Base-by-base conservation (phyloP, 768 basidiomycete genomes). In the Rhizopogon rudus region DNA sequence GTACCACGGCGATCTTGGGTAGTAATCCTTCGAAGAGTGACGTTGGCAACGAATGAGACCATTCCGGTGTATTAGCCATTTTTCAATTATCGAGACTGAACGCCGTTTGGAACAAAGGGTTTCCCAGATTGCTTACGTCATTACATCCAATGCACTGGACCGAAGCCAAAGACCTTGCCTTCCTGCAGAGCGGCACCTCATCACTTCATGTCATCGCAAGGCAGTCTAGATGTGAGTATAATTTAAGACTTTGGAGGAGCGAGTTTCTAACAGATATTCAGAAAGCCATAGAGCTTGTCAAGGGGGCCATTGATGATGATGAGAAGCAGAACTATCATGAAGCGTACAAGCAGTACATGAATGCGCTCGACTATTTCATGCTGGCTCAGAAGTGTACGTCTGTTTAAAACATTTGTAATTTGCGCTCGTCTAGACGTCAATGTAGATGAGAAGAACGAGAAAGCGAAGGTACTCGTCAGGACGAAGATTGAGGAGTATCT, bases 301-400 rank as follows among this genome's bases (percentile, higher is more conserved):
- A 94, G 73, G 82, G 83, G 60, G 94, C 94, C 55, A 95, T 96
- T 64, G 93, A 94, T 55, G 88, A 91, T 59, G 97, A 99, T 74
- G 79, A 81, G 58, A 93, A 93, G 70, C 87, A 89, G 71, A 92
- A 97, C 73, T 99, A 98, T 74, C 76, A 82, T 6, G 93, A 95
- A 64, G 95, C 95, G 17, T 96, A 92, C 82, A 95, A 91, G 75
- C 82, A 86, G 60, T 97, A 97, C 74, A 87, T 89, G 77, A 96
- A 98, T 78, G 81, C 92, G 1, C 81, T 98, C 57, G 97, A 99
- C 68, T 99, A 96, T 69, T 99, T 99, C 71, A 93, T 98, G 90
- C 89, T 98, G 61, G 94, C 95, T 8, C 77, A 93, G 68, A 95
- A 94, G 72, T 95, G 93, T 94, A 60, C 29, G 68, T 62, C 10